Evolutionary conservation across 2,329 filamentous ascomycete genomes (phyloP).

Genomic region (Pyrenophora teres): DNA sequence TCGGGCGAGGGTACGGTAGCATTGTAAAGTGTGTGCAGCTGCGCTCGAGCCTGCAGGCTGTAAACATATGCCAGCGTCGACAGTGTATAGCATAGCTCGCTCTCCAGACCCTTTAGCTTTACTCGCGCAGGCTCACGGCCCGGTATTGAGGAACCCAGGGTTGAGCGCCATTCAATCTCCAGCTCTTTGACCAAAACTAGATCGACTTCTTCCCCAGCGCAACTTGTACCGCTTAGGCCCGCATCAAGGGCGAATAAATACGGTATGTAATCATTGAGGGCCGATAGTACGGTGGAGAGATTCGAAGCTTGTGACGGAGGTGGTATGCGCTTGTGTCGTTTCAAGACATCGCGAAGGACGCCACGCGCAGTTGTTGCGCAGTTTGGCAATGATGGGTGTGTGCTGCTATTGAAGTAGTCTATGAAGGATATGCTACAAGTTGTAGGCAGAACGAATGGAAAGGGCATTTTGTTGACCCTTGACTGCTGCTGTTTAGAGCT

Average conservation of each 20-base stretch:
- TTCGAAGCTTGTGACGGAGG: constrained; percentile 71
- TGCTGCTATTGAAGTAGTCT: constrained; percentile 73
- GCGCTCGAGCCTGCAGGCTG: constrained; percentile 71
- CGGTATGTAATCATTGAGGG: constrained; percentile 77
- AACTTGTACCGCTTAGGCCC: constrained; percentile 64
- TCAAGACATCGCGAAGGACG: constrained; percentile 80
- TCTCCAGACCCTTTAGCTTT: constrained; percentile 74
- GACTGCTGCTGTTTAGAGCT: constrained; percentile 16
- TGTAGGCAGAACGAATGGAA: constrained; percentile 84
- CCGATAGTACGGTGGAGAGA: constrained; percentile 70
- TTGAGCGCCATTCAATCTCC: constrained; percentile 79
- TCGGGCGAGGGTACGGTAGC: constrained; percentile 60
- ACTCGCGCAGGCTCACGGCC: constrained; percentile 67
- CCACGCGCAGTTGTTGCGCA: constrained; percentile 81
- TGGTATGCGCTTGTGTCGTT: constrained; percentile 86
- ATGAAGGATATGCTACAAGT: constrained; percentile 87
- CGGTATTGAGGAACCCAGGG: constrained; percentile 66
- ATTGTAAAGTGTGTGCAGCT: constrained; percentile 75
- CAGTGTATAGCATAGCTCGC: constrained; percentile 80
- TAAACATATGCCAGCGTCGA: constrained; percentile 77
- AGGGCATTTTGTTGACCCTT: constrained; percentile 69
- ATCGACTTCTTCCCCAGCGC: constrained; percentile 66
- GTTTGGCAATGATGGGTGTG: constrained; percentile 87
- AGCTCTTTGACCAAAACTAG: constrained; percentile 71
- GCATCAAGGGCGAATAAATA: constrained; percentile 79